A percentile compares a stretch with the other conserved stretches of the same genome.
Evolutionary conservation across 495 filamentous ascomycete species (phyloP).

Genomic region (Gamarada debralockiae): DNA sequence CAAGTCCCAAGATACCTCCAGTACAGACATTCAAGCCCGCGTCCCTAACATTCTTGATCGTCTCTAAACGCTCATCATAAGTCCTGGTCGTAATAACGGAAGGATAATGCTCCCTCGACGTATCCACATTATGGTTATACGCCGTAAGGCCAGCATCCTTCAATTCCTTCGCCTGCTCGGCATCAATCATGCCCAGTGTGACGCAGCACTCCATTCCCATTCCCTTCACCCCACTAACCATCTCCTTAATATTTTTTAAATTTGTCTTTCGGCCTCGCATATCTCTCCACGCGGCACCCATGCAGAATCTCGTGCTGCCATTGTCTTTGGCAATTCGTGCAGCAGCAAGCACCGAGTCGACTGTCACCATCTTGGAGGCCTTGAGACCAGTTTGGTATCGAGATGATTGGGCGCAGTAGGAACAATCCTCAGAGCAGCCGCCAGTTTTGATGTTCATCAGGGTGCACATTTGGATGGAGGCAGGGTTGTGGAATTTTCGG

Average conservation of each 20-base stretch:
- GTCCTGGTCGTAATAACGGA: slow-evolving; percentile 73
- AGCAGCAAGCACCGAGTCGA: slow-evolving; percentile 72
- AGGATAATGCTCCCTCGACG: slow-evolving; percentile 80
- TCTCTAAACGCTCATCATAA: slow-evolving; percentile 78
- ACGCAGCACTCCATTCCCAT: slow-evolving; percentile 87
- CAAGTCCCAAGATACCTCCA: slow-evolving; percentile 76
- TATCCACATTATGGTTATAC: slow-evolving; percentile 90
- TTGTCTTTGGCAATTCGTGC: slow-evolving; percentile 73
- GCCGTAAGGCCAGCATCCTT: slow-evolving; percentile 80
- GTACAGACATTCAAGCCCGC: slow-evolving; percentile 85
- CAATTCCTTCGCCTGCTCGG: slow-evolving; percentile 69
- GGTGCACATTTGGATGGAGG: slow-evolving; percentile 81
- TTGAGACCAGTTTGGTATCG: slow-evolving; percentile 74
- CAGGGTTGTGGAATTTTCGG: slow-evolving; percentile 74
- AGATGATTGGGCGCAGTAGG: slow-evolving; percentile 83
- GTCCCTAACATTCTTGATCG: slow-evolving; percentile 68
- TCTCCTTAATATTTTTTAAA: slow-evolving; percentile 72
- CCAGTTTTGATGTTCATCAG: slow-evolving; percentile 96
- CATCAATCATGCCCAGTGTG: slow-evolving; percentile 84
- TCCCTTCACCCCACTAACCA: slow-evolving; percentile 71
- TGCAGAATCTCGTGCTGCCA: slow-evolving; percentile 83
- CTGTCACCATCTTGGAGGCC: slow-evolving; percentile 70
- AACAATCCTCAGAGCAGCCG: slow-evolving; percentile 83
- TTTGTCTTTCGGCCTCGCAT: slow-evolving; percentile 83
- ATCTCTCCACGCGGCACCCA: slow-evolving; percentile 88